phyloP scores from a whole-genome alignment of 257 asterid species.

The Ligustrum vulgare region DNA sequence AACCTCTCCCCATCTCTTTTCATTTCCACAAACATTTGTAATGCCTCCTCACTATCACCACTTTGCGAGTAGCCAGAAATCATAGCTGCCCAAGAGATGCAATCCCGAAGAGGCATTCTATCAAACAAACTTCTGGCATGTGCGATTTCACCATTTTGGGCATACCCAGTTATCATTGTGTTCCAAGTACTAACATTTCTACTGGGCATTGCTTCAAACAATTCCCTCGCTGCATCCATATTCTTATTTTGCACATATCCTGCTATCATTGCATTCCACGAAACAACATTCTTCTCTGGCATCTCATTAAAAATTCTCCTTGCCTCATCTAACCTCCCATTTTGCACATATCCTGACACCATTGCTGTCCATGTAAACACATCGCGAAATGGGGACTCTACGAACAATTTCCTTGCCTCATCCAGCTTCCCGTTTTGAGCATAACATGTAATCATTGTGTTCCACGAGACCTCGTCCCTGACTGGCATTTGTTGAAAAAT shows the following conservation, averaged over 20 bases:
- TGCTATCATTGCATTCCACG: constrained; percentile 93
- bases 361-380: constrained; percentile 91
- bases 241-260: constrained; percentile 77
- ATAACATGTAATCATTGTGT: constrained; percentile 78
- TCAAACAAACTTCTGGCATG: constrained; percentile 66
- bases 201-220: constrained; percentile 79
- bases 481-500: constrained; percentile 72
- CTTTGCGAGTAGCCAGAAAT: constrained; percentile 80
- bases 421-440: constrained; percentile 70
- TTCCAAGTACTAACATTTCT: constrained; percentile 87
- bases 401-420: constrained; percentile 68
- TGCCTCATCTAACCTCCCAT: constrained; percentile 73
- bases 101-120: constrained; percentile 73
- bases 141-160: constrained; percentile 62
- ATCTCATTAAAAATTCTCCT: constrained; percentile 63
- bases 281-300: constrained; percentile 81
- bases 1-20: constrained; percentile 62
- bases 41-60: constrained; percentile 65
- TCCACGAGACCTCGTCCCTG: constrained; percentile 83
- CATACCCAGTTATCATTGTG: constrained; percentile 86
- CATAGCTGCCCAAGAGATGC: constrained; percentile 96
- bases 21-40: constrained; percentile 60
- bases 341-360: constrained; percentile 86
- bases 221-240: constrained; percentile 68
- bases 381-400: constrained; percentile 63